Conservation (phyloP, 1,139 yeast species). For the Kodamaea derodonti region DNA sequence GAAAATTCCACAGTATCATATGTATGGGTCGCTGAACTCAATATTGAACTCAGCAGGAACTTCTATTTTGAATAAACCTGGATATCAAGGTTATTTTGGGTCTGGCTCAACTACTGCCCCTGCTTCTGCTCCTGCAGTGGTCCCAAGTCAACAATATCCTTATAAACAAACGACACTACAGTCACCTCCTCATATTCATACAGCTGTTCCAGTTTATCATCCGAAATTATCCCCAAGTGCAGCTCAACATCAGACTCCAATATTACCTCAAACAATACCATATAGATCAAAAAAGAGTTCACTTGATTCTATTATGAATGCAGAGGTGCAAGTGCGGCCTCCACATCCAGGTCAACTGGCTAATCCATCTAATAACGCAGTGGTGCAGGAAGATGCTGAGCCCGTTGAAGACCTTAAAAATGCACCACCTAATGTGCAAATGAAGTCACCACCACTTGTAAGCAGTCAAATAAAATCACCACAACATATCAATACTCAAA, state of each 20-base stretch:
- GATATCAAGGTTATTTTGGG: background rate
- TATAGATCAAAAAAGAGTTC: constrained; percentile 4
- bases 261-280: background rate
- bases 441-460: too few species aligned
- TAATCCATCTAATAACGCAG: too few species aligned
- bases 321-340: too few species aligned
- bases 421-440: too few species aligned
- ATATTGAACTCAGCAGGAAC: background rate
- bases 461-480: background rate
- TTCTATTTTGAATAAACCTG: background rate
- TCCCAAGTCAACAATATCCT: too few species aligned
- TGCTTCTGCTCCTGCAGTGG: too few species aligned
- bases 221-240: constrained; percentile 1
- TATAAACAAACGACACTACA: constrained; percentile 1
- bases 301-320: constrained; percentile 9
- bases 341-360: too few species aligned
- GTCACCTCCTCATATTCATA: constrained; percentile 6
- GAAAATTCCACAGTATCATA: background rate
- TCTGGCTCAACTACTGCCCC: too few species aligned
- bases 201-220: background rate
- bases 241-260: background rate
- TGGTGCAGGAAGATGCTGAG: too few species aligned
- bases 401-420: too few species aligned
- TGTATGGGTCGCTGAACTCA: background rate
- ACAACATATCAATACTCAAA: background rate